phyloP scores from a whole-genome alignment of 2,329 filamentous ascomycete species.

The Chaetomiaceae sp. region DNA sequence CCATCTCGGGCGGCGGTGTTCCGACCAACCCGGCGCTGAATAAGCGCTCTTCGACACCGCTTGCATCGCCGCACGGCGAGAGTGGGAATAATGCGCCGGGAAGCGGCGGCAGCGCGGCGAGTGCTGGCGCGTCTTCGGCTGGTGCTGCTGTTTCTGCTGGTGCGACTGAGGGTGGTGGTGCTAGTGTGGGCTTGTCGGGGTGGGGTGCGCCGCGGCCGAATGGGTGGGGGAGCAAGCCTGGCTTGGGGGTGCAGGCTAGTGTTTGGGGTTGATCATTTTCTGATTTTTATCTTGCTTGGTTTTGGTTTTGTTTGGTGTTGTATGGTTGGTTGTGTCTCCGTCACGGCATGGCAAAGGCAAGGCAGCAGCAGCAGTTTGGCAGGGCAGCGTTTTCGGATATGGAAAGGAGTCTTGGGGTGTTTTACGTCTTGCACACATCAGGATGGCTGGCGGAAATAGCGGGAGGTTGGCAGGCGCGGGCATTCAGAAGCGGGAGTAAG shows the following conservation, averaged over 20 bases:
- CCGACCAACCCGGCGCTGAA: constrained; percentile 57
- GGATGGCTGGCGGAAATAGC: too few species aligned
- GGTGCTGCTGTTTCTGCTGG: too few species aligned
- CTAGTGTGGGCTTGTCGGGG: constrained; percentile 43
- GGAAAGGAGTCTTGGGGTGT: too few species aligned
- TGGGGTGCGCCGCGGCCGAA: constrained; percentile 80
- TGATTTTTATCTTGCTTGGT: background rate
- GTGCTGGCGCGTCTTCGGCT: constrained; percentile 47
- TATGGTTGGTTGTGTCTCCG: too few species aligned
- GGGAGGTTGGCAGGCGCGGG: too few species aligned
- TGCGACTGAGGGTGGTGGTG: too few species aligned
- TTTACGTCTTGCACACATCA: background rate
- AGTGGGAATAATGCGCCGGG: constrained; percentile 57
- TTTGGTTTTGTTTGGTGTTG: too few species aligned
- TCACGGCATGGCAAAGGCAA: background rate
- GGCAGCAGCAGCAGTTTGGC: too few species aligned
- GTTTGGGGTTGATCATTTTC: constrained; percentile 73
- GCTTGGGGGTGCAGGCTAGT: constrained; percentile 81
- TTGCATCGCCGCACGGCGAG: constrained; percentile 84
- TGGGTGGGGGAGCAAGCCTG: constrained; percentile 80
- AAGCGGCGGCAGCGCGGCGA: constrained; percentile 31
- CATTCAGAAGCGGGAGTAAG: too few species aligned
- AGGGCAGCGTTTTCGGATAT: too few species aligned
- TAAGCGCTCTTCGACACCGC: constrained; percentile 83
- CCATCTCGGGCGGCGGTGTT: constrained; percentile 45